Conservation (phyloP, 164 flowering plant species). For the Santalum album region DNA sequence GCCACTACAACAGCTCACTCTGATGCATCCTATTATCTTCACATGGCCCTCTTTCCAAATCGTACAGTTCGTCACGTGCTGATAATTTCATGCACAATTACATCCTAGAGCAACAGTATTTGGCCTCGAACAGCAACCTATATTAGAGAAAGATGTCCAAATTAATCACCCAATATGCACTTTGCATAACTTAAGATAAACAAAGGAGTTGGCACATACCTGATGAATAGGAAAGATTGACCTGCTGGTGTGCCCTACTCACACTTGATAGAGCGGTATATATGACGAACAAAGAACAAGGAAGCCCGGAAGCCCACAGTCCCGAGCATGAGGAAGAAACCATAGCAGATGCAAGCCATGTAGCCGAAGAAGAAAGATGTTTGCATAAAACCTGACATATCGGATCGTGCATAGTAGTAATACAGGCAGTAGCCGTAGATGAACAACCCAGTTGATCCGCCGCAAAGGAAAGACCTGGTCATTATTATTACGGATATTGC, state of each 20-base stretch:
- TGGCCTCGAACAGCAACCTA: no score
- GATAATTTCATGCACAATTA: no score
- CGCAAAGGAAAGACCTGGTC: conserved; percentile 26
- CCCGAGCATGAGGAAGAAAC: conserved; percentile 5
- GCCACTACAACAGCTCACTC: no score
- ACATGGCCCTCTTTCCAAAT: no score
- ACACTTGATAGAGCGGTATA: conserved; percentile 5
- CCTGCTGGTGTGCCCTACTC: background rate
- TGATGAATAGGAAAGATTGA: background rate
- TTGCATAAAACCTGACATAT: conserved; percentile 24
- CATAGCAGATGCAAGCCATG: conserved; percentile 6
- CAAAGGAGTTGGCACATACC: background rate
- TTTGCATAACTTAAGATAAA: no score
- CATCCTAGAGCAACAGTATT: no score
- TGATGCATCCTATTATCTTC: no score
- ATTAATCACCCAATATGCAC: no score
- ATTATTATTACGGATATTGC: background rate
- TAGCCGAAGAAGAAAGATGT: conserved; percentile 2
- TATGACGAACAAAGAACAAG: conserved; percentile 6
- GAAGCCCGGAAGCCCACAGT: conserved; percentile 2
- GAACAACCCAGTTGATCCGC: conserved; percentile 29
- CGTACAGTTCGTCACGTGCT: no score
- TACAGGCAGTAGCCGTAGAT: conserved; percentile 28
- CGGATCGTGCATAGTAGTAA: conserved; percentile 26
- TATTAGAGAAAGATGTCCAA: no score